Base-by-base conservation (phyloP, 495 filamentous ascomycete genomes). In the Terfezia claveryi region DNA sequence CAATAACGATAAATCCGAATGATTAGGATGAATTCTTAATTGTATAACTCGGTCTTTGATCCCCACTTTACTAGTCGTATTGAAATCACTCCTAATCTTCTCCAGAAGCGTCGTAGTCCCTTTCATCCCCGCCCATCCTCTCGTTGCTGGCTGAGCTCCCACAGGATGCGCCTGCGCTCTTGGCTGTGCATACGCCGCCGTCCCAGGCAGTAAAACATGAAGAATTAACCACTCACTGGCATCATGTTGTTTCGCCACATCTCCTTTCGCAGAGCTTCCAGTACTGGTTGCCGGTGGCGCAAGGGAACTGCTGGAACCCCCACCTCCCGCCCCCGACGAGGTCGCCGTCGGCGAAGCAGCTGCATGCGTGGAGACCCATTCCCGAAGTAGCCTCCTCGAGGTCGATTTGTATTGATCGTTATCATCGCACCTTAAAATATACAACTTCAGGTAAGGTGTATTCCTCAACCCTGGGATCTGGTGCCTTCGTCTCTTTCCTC, bases 191-290 rank as follows among this genome's bases (percentile, higher is more conserved):
- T 85, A 76, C 2, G 84, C 80, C 23, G 76, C 71, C 14, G 85
- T 89, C 59, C 87, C 85, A 14, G 83, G 79, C 50, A 91, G 75
- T 14, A 92, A 79, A 53, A 98, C 80, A 65, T 96, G 91, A 10
- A 98, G 61, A 55, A 98, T 87, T 16, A 98, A 73, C 89, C 89
- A 98, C 64, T 98, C 92, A 63, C 83, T 94, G 4, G 92, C 92
- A 71, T 96, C 92, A 66, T 98, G 91, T 38, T 82, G 76, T 72
- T 94, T 78, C 76, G 74, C 51, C 73, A 70, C 10, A 67, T 65
- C 59, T 49, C 44, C 44, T 11, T 20, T 51, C 23, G 50, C 50
- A 23, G 50, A 20, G 11, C n/a, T 20, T 12, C n/a, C 23, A 0
- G 44, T 49, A 4, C 14, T 9, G 20, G 44, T 3, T 49, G 3